Evolutionary conservation across 2,329 filamentous ascomycete genomes (phyloP), one percentile per base, ranked within the genome.

Genomic region (Raffaelea deltoideospora): DNA sequence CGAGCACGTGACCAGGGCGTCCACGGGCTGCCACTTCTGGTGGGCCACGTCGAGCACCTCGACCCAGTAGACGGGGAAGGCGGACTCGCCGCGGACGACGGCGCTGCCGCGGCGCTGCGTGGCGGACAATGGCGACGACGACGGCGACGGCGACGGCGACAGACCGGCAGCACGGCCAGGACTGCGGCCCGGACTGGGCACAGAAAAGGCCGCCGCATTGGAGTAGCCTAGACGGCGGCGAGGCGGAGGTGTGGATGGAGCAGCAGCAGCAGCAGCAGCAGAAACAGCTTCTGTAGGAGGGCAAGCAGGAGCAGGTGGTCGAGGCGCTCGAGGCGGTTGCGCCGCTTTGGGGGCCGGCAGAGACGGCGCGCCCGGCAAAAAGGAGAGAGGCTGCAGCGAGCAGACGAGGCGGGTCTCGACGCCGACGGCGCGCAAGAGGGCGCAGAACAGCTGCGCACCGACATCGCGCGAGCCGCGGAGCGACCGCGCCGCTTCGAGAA

Each of bases 21-120:
- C 90, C 27, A 90, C 73, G 0, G 85, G 71, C 38, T 94, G 72
- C 90, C 90, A 98, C 61, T 85, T 93, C 52, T 95, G 83, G 44
- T 85, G 74, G 0, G 81, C 80, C 37, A 76, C 65, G 44, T 95
- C 87, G 45, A 94, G 82, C 4, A 84, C 78, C 58, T 98, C 90
- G 1, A 95, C 79, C 90, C 90, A 98, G 52, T 86, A 96, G 3
- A 96, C 68, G 0, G 90, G 90, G 48, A 79, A 83, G 0, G 72
- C 56, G 0, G 85, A 87, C 50, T 88, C 83, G 24, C 85, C 82
- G 19, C 67, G 67, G 10, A 79, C 31, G 5, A 33, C 35, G 21
- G n/a, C n/a, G n/a, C n/a, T n/a, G n/a, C n/a, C n/a, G n/a, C n/a
- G n/a, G n/a, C n/a, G n/a, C n/a, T n/a, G n/a, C n/a, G 69, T 13